phyloP scores from a whole-genome alignment of 1,284 basidiomycete species.

The Tilletia indica region DNA sequence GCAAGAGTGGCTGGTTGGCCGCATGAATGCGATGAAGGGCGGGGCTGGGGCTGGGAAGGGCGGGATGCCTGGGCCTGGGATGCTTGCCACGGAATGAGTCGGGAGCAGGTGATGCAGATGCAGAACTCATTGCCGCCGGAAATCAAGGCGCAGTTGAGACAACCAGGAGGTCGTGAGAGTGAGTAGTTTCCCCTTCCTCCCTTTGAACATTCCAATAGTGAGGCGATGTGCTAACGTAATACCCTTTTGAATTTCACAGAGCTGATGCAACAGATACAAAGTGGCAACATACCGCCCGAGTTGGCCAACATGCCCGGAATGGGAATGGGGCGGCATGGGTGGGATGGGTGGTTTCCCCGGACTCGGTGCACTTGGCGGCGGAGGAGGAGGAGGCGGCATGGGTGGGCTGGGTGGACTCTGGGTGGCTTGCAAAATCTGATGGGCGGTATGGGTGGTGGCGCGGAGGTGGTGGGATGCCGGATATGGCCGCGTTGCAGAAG shows the following conservation, averaged over 20 bases:
- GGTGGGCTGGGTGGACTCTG: conserved; percentile 24
- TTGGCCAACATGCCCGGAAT: conserved; percentile 25
- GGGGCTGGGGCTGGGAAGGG: conserved; percentile 33
- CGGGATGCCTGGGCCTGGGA: conserved; percentile 30
- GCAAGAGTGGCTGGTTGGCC: conserved; percentile 72
- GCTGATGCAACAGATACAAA: conserved; percentile 23
- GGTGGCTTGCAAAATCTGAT: conserved; percentile 2
- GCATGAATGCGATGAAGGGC: conserved; percentile 42
- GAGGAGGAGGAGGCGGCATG: conserved; percentile 32
- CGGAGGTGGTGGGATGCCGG: conserved; percentile 38
- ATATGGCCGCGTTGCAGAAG: conserved; percentile 40
- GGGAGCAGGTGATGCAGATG: conserved; percentile 52
- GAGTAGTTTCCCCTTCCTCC: not conserved
- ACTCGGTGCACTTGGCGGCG: conserved; percentile 23
- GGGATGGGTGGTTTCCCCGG: conserved; percentile 34
- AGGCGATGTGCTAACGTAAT: conserved; percentile 22
- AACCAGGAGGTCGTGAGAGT: conserved; percentile 52
- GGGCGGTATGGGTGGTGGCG: not conserved
- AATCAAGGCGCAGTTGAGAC: conserved; percentile 53
- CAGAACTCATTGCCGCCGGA: conserved; percentile 52
- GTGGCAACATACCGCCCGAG: conserved; percentile 40
- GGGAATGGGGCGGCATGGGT: conserved; percentile 25
- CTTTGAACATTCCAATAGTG: not conserved
- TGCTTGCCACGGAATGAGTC: conserved; percentile 50
- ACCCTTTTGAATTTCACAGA: not conserved